Conservation (phyloP, 345 rosid genomes). For the Chamaenerion angustifolium region DNA sequence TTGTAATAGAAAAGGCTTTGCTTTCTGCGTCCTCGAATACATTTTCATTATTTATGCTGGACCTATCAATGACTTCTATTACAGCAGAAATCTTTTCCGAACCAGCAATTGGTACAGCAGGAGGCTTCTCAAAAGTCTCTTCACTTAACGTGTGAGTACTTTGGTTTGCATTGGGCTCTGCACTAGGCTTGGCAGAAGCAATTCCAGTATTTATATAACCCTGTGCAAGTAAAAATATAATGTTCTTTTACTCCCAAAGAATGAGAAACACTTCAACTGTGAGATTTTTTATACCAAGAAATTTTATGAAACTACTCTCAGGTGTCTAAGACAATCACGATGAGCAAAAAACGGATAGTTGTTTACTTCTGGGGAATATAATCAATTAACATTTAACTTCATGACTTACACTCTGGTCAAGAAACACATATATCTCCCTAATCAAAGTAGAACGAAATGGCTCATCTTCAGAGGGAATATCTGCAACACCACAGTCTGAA, state of each 20-base stretch:
- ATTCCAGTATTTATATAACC: slow-evolving; percentile 94
- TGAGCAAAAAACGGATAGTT: no score
- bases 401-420: slow-evolving; percentile 81
- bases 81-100: slow-evolving; percentile 59
- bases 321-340: no score
- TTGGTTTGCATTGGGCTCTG: slow-evolving; percentile 20
- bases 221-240: slow-evolving; percentile 29
- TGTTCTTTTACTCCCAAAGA: background rate
- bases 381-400: background rate
- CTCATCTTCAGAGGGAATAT: slow-evolving; percentile 42
- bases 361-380: background rate
- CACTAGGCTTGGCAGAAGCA: slow-evolving; percentile 52
- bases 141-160: slow-evolving; percentile 24
- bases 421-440: slow-evolving; percentile 77
- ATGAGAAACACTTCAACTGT: background rate
- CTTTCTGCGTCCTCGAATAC: slow-evolving; percentile 17
- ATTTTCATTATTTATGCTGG: slow-evolving; percentile 24
- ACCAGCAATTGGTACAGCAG: slow-evolving; percentile 26
- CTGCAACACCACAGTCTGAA: slow-evolving; percentile 51
- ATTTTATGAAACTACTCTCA: background rate
- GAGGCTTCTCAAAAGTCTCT: slow-evolving; percentile 3
- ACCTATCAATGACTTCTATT: slow-evolving; percentile 46
- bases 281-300: background rate
- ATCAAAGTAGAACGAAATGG: slow-evolving; percentile 41
- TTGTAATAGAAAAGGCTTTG: slow-evolving; percentile 13